These are phyloP conservation scores for Kalmusia sp. DNA, from an alignment of 2,329 filamentous ascomycete species.

Conservation along the genomic window DNA sequence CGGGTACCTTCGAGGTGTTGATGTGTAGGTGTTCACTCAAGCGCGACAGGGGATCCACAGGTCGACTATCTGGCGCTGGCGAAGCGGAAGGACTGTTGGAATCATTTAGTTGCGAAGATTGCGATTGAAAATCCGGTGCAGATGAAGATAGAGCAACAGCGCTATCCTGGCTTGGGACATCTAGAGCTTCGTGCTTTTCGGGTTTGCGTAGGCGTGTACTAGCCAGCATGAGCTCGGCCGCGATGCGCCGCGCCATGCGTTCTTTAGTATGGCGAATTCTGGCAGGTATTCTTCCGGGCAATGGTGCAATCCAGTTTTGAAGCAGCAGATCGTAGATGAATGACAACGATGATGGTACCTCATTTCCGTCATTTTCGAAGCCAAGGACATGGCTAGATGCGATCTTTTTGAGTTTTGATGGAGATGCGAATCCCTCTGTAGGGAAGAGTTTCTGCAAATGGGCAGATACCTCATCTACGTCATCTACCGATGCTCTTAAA, in stretches of 20 bases:
- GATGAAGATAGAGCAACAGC: constrained; percentile 27
- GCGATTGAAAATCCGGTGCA: constrained; percentile 6
- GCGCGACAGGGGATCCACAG: constrained; percentile 31
- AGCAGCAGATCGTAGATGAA: constrained; percentile 42
- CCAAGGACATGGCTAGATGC: constrained; percentile 23
- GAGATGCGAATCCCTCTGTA: neutral
- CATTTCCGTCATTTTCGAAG: constrained; percentile 12
- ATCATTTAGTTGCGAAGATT: constrained; percentile 18
- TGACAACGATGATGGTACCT: constrained; percentile 21
- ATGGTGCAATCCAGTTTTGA: constrained; percentile 37
- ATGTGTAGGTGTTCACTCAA: constrained; percentile 48
- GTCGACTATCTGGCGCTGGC: neutral
- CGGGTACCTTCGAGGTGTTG: constrained; percentile 25
- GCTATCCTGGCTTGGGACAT: constrained; percentile 16
- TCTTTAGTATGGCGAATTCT: constrained; percentile 39
- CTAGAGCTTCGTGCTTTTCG: constrained; percentile 15
- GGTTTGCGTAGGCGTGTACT: constrained; percentile 27
- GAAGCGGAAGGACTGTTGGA: constrained; percentile 11
- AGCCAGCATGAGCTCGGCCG: constrained; percentile 48
- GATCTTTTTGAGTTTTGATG: constrained; percentile 22
- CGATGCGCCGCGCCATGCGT: constrained; percentile 40
- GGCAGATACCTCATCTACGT: constrained; percentile 40
- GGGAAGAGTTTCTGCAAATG: constrained; percentile 27
- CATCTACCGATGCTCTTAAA: constrained; percentile 24
- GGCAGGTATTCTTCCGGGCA: constrained; percentile 32